Base-by-base conservation (phyloP, 2,329 filamentous ascomycete species). In the Diaporthe ilicicola region DNA sequence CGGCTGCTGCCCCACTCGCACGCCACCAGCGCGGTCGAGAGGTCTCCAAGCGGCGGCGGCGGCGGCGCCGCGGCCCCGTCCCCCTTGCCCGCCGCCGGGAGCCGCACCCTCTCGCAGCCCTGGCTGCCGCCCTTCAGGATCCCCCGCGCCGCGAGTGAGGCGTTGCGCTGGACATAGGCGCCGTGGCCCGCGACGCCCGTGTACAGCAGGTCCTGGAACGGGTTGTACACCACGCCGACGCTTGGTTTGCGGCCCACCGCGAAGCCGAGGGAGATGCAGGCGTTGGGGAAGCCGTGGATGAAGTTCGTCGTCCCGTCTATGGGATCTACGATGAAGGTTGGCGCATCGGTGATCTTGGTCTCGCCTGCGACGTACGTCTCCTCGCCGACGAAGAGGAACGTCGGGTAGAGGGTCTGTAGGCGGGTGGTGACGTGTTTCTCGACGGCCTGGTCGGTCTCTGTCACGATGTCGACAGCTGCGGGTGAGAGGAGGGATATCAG, bases 261-360 rank as follows among this genome's bases (percentile, higher is more conserved):
- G 70, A 95, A 86, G 55, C 93, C 93, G 42, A 95, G 89, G 13
- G 92, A 94, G 82, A 95, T 91, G 82, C 90, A 93, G 73, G 93
- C 92, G 76, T 90, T 87, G 5, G 92, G 92, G 81, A 93, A 92
- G 24, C 87, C 88, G 81, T 95, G 93, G 56, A 95, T 88, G 77
- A 95, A 94, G 85, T 95, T 95, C 64, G 91, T 94, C 8, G 90
- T 94, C 77, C 92, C 93, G 82, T 95, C 93, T 76, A 95, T 94
- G 54, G 93, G 93, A 79, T 95, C 93, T 74, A 93, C 91, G 77
- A 95, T 88, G 82, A 95, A 95, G 53, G 93, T 95, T 1, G 93
- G 93, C 19, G 86, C 86, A 37, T 85, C 80, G 0, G 89, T 91
- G 56, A 95, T 84, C 53, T 81, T 83, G 72, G 85, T 84, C 44